Base-by-base conservation (phyloP, 345 rosid genomes). In the Populus davidiana region DNA sequence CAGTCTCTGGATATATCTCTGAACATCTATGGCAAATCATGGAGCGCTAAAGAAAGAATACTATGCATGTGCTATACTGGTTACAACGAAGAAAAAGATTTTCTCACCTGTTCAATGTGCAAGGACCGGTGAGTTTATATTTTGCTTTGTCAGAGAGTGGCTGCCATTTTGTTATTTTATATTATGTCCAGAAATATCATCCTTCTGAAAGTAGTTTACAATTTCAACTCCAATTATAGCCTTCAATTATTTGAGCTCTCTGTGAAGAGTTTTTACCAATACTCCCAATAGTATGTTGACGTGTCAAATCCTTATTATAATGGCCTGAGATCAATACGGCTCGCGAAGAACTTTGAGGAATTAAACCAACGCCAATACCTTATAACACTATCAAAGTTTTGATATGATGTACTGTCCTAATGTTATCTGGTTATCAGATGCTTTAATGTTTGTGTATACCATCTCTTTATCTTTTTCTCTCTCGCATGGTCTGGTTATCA, bases 61-160 rank as follows among this genome's bases (percentile, higher is more conserved):
- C 52, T 80, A 52, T 85, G 82, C 85, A 79, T 86, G 76, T 80
- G 87, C 85, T 89, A 90, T 61, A 49, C 79, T n/a, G 81, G 47
- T 77, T 74, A 54, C 79, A 65, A 75, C 50, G 81, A 77, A 76
- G 87, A 83, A 78, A 80, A 71, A 52, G 75, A 81, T 52, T 39
- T 79, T 66, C 66, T 79, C 69, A 79, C 73, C 76, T 92, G 94
- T 81, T 84, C 85, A 35, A 69, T 69, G 5, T 92, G 94, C 81
- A 82, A 86, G 52, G 89, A 89, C 87, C 49, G 91, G 97, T 92
- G 89, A 87, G 87, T 75, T 16, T 73, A 67, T 72, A 71, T 64
- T 17, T 71, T 50, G 39, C 41, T 66, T 59, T 68, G 78, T 44
- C 70, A 13, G 67, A 13, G 62, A 62, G 43, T 20, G 36, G 50